Evolutionary conservation across 208 protist genomes (phyloP).

Genomic region (Wallacemonas sp.): DNA sequence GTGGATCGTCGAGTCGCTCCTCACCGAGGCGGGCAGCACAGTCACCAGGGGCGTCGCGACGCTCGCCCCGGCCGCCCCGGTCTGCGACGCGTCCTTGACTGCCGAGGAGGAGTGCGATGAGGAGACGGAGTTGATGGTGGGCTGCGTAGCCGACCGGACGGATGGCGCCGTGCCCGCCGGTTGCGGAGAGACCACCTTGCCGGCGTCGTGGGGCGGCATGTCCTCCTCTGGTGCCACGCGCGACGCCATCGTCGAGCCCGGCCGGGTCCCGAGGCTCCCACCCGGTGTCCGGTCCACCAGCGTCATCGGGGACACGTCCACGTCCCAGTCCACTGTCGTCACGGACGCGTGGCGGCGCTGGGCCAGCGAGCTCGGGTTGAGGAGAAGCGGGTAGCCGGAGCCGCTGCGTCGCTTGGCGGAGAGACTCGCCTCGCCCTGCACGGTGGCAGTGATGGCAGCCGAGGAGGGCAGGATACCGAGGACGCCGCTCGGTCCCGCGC

Average conservation of each 20-base stretch:
- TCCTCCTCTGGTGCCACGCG: background rate
- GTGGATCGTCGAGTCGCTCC: background rate
- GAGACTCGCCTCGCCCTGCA: background rate
- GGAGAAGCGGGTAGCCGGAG: background rate
- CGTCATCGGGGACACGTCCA: slow-evolving; percentile 31
- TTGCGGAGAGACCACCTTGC: no score
- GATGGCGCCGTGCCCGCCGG: no score
- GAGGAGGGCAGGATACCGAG: background rate
- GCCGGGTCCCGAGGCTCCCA: background rate
- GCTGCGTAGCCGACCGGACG: background rate
- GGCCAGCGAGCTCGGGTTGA: slow-evolving; percentile 5
- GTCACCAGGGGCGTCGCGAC: no score
- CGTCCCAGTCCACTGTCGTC: slow-evolving; percentile 2
- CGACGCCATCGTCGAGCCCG: background rate
- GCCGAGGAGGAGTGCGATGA: background rate
- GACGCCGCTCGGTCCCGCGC: no score
- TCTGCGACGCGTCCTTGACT: background rate
- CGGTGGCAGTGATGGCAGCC: no score
- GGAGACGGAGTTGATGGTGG: background rate
- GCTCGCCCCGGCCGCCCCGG: background rate
- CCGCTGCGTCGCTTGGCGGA: background rate
- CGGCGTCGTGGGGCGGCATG: background rate
- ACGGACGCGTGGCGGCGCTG: background rate
- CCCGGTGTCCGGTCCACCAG: slow-evolving; percentile 16
- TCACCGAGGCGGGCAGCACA: background rate